These are phyloP conservation scores for Penicillium atrosanguineum DNA, from an alignment of 495 filamentous ascomycete species.

Conservation along the genomic window DNA sequence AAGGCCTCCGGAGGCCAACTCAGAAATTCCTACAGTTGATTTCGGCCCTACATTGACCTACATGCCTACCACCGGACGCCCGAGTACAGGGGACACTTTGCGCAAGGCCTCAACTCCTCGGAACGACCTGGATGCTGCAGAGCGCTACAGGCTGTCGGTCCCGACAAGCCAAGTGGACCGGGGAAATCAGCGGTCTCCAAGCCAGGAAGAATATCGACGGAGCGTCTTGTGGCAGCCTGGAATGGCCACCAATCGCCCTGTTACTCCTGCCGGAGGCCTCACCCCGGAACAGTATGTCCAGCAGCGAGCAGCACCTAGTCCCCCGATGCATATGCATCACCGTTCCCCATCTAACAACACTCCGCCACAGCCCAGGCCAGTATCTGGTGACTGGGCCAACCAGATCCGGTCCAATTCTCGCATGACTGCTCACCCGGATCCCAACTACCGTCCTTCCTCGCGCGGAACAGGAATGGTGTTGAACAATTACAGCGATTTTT, in stretches of 20 bases:
- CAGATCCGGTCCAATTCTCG: conserved; percentile 46
- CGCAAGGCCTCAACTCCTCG: conserved; percentile 36
- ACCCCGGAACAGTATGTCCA: conserved; percentile 84
- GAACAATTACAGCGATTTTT: conserved; percentile 50
- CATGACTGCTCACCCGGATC: conserved; percentile 34
- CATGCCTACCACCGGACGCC: conserved; percentile 53
- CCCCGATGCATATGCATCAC: conserved; percentile 52
- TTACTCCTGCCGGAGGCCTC: conserved; percentile 44
- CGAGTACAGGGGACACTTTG: conserved; percentile 38
- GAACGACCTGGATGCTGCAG: conserved; percentile 36
- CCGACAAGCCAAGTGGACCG: conserved; percentile 30
- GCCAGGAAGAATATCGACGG: conserved; percentile 51
- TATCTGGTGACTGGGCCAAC: conserved; percentile 56
- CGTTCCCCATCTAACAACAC: conserved; percentile 54
- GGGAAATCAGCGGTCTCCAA: conserved; percentile 36
- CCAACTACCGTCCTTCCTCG: conserved; percentile 50
- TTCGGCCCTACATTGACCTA: conserved; percentile 77
- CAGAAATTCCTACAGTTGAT: conserved; percentile 72
- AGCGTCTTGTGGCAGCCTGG: conserved; percentile 81
- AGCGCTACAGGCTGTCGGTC: conserved; percentile 30
- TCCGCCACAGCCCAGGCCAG: conserved; percentile 41
- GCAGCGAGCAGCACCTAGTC: conserved; percentile 65
- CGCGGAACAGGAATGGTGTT: conserved; percentile 45
- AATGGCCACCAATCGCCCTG: conserved; percentile 46
- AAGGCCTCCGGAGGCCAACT: conserved; percentile 27